Percentiles rank a stretch among this genome's conserved stretches.
Evolutionary conservation across 1,284 basidiomycete species (phyloP).

Genomic region (Phylloboletellus chloephorus): DNA sequence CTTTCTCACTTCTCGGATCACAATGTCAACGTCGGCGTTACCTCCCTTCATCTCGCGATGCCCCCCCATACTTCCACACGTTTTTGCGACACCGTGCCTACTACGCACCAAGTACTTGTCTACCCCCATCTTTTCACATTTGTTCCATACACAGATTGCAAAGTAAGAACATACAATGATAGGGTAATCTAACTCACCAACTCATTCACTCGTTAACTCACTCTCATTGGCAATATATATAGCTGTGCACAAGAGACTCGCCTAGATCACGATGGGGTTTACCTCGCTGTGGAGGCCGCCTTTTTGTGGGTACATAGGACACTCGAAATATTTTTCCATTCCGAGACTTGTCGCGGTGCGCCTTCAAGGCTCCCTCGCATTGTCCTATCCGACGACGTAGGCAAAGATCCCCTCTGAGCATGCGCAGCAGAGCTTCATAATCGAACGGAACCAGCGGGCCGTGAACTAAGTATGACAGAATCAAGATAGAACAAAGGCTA

Average conservation of each 20-base stretch:
- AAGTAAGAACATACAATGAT: constrained; percentile 10
- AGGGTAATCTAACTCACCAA: constrained; percentile 12
- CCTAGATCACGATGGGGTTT: too few relatives aligned
- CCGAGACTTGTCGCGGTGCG: too few relatives aligned
- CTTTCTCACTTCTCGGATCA: constrained; percentile 3
- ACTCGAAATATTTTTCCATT: too few relatives aligned
- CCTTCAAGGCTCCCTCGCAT: too few relatives aligned
- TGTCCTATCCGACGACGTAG: too few relatives aligned
- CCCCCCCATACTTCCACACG: constrained; percentile 2
- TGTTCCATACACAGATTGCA: constrained; percentile 1
- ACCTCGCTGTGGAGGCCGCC: too few relatives aligned
- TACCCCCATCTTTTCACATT: constrained; percentile 7
- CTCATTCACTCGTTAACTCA: constrained; percentile 11
- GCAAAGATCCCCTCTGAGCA: too few relatives aligned
- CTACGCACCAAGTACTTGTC: constrained; percentile 2
- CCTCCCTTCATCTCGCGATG: constrained; percentile 5
- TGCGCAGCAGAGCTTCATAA: too few relatives aligned
- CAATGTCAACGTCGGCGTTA: background rate
- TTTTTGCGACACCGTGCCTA: constrained; percentile 13
- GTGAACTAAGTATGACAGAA: too few relatives aligned
- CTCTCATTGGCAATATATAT: background rate
- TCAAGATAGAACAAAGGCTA: too few relatives aligned
- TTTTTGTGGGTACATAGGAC: too few relatives aligned
- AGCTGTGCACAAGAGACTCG: background rate
- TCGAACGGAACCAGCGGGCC: too few relatives aligned